These are phyloP conservation scores for Eutrema yunnanense DNA, from an alignment of 345 rosid species.

Conservation along the genomic window DNA sequence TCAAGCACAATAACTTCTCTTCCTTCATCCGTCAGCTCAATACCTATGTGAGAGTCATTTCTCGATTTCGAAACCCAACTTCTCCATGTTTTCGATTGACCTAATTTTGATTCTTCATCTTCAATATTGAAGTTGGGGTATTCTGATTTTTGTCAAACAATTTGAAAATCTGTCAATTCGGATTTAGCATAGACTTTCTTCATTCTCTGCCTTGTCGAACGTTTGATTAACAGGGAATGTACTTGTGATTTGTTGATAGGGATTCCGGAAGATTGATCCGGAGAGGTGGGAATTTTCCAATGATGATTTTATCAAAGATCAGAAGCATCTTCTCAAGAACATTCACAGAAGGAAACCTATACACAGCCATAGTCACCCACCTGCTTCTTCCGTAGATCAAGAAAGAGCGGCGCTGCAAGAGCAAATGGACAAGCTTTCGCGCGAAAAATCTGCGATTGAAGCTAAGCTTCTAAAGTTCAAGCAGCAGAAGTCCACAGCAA, in stretches of 20 bases:
- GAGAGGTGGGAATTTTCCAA: slow-evolving; percentile 93
- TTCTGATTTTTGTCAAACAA: neutral
- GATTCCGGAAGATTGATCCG: slow-evolving; percentile 86
- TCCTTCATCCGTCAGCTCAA: slow-evolving; percentile 80
- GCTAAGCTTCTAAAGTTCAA: slow-evolving; percentile 45
- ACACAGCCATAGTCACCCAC: slow-evolving; percentile 88
- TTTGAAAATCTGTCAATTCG: neutral
- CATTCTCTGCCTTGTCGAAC: neutral
- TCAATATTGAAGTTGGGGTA: neutral
- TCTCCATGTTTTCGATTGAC: neutral
- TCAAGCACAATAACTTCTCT: slow-evolving; percentile 95
- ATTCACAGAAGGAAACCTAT: slow-evolving; percentile 86
- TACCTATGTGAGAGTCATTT: slow-evolving; percentile 54
- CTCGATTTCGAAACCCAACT: neutral
- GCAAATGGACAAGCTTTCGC: slow-evolving; percentile 62
- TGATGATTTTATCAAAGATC: slow-evolving; percentile 79
- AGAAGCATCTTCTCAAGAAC: slow-evolving; percentile 84
- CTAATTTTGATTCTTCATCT: neutral
- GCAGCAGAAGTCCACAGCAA: slow-evolving; percentile 52
- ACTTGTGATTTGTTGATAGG: slow-evolving; percentile 40
- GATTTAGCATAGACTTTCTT: neutral
- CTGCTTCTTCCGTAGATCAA: slow-evolving; percentile 40
- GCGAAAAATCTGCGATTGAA: slow-evolving; percentile 65
- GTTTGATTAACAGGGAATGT: neutral
- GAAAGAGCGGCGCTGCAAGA: slow-evolving; percentile 69